Conservation (phyloP, 148 eudicot genomes). For the Suaeda aralocaspica region DNA sequence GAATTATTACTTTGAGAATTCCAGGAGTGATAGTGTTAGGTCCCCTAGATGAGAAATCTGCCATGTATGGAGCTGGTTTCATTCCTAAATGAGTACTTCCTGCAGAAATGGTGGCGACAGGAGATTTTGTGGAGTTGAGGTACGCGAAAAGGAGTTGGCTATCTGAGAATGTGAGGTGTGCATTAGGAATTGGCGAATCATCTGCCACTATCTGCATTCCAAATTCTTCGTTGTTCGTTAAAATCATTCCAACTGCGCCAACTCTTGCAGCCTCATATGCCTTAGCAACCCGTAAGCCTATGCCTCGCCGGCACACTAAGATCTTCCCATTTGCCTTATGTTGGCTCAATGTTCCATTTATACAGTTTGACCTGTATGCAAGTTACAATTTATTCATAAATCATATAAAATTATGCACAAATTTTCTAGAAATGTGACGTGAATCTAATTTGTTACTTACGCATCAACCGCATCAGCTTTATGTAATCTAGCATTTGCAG, state of each 20-base stretch:
- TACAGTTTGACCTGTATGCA: background rate
- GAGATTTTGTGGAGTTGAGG: conserved; percentile 6
- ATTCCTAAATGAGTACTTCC: background rate
- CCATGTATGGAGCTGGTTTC: conserved; percentile 5
- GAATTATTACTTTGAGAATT: conserved; percentile 60
- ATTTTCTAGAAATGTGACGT: no score
- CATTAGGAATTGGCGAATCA: background rate
- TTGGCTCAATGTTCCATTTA: background rate
- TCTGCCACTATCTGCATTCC: background rate
- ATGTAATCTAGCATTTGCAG: background rate
- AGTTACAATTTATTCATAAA: no score
- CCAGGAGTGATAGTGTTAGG: conserved; percentile 44
- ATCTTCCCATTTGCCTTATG: conserved; percentile 13
- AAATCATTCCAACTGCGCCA: conserved; percentile 8
- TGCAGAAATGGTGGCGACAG: background rate
- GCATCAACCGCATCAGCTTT: background rate
- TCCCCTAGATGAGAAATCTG: conserved; percentile 52
- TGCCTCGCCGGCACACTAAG: conserved; percentile 2
- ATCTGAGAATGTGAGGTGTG: background rate
- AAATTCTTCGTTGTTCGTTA: background rate
- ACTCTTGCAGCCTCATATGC: background rate
- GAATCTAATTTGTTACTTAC: background rate
- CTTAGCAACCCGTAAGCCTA: background rate
- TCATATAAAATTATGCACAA: no score
- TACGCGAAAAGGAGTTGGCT: background rate